phyloP scores from a whole-genome alignment of 257 asterid genomes.

The Fraxinus anomala region DNA sequence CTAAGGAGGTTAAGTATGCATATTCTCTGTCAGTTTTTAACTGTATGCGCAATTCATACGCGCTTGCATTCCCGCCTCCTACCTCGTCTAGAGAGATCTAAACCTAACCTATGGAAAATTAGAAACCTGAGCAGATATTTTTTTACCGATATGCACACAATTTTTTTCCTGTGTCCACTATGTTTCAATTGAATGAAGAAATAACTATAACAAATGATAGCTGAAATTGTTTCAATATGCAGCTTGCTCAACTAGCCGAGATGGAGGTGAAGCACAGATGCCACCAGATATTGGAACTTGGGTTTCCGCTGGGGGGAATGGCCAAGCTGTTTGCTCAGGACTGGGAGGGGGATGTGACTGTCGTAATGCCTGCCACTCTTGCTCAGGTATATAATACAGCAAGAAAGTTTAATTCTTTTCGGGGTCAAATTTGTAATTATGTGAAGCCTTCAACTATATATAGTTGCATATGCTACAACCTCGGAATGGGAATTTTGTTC shows the following conservation, averaged over 20 bases:
- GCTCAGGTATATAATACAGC: slow-evolving; percentile 63
- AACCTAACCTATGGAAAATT: too few relatives aligned
- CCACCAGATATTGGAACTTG: slow-evolving; percentile 81
- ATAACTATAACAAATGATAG: background rate
- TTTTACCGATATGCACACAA: too few relatives aligned
- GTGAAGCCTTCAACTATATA: background rate
- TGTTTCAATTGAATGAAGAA: background rate
- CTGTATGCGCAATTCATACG: background rate
- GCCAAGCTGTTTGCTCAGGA: slow-evolving; percentile 96
- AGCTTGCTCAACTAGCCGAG: slow-evolving; percentile 89
- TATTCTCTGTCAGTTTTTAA: background rate
- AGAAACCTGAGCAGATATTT: too few relatives aligned
- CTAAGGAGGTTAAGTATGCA: background rate
- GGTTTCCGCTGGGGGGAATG: slow-evolving; percentile 79
- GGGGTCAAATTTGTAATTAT: background rate
- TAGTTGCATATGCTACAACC: background rate
- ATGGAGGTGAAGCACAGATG: slow-evolving; percentile 99
- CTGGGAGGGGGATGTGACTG: slow-evolving; percentile 96
- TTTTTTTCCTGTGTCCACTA: background rate
- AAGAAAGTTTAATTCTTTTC: background rate
- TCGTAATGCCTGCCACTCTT: slow-evolving; percentile 94
- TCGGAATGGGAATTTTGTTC: background rate
- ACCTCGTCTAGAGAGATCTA: background rate
- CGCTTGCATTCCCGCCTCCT: background rate
- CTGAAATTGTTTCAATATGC: slow-evolving; percentile 21